Base-by-base conservation (phyloP, 306 rosid species). In the Alnus rubra region DNA sequence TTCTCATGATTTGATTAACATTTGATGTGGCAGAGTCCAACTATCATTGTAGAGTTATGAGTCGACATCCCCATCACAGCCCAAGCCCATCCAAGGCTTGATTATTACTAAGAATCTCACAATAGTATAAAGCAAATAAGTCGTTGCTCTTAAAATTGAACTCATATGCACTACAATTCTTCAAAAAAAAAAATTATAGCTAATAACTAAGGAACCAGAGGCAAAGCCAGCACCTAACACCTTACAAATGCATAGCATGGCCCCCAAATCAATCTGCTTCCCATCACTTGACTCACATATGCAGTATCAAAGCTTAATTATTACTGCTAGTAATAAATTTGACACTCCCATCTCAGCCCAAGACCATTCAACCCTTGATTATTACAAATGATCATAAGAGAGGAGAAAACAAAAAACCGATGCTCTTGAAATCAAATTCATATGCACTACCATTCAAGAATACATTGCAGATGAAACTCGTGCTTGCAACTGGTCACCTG, bases 401-500 rank as follows among this genome's bases (percentile, higher is more conserved):
- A 33, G 54, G 30, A 51, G 55, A 52, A 50, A 30, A 31, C 14
- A 55, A 64, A 19, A 2, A 48, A n/a, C 50, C 9, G 79, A 82
- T 76, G 48, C 35, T 76, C 13, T 3, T 42, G 51, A 15, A 76
- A 68, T 59, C 28, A 15, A 77, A 78, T 50, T 62, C 35, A 76
- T 58, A 59, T 69, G 54, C 37, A 80, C 13, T 91, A 92, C 99
- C 99, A 95, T 84, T 95, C 99, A 33, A 95, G 97, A 84, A 95
- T 88, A 79, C 99, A 92, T 62, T 95, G 99, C 80, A 95, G 93
- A 90, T 95, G 99, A 88, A 92, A 95, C 79, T 90, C 98, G 31
- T 95, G 98, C 84, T 91, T 95, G 90, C 99, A 95, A 71, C 87
- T 75, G 0, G 98, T 95, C 82, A 95, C 88, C 99, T 95, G 89